phyloP scores from a whole-genome alignment of 805 yeast genomes.

The Nakazawaea wickerhamii region DNA sequence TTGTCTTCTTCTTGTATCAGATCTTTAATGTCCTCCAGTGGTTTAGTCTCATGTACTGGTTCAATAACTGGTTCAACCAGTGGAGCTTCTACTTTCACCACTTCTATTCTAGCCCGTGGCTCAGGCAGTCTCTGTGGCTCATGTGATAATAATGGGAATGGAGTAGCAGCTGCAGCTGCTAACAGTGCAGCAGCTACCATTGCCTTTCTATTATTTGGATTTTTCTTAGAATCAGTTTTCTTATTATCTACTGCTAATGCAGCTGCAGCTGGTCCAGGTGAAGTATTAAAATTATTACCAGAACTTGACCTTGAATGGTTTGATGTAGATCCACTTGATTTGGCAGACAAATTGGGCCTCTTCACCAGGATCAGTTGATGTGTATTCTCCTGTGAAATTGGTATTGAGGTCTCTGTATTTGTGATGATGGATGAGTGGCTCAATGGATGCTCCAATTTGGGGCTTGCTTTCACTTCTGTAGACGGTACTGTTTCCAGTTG shows the following conservation, averaged over 20 bases:
- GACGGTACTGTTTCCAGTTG: neutral
- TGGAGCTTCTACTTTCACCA: neutral
- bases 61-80: neutral
- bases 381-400: neutral
- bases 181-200: conserved; percentile 79
- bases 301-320: conserved; percentile 12
- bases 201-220: conserved; percentile 38
- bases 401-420: too few relatives aligned
- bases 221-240: conserved; percentile 15
- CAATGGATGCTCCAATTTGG: neutral
- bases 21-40: neutral
- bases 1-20: neutral
- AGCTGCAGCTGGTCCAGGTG: conserved; percentile 35
- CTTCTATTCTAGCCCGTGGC: conserved; percentile 3
- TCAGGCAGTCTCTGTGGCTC: conserved; percentile 3
- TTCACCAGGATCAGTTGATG: neutral
- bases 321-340: neutral
- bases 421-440: too few relatives aligned
- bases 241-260: conserved; percentile 27
- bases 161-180: conserved; percentile 77
- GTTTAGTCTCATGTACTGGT: neutral
- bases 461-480: neutral
- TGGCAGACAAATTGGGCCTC: conserved; percentile 1
- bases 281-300: conserved; percentile 22
- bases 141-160: conserved; percentile 43